phyloP scores from a whole-genome alignment of 2,329 filamentous ascomycete species.

The Alternaria tenuissima region DNA sequence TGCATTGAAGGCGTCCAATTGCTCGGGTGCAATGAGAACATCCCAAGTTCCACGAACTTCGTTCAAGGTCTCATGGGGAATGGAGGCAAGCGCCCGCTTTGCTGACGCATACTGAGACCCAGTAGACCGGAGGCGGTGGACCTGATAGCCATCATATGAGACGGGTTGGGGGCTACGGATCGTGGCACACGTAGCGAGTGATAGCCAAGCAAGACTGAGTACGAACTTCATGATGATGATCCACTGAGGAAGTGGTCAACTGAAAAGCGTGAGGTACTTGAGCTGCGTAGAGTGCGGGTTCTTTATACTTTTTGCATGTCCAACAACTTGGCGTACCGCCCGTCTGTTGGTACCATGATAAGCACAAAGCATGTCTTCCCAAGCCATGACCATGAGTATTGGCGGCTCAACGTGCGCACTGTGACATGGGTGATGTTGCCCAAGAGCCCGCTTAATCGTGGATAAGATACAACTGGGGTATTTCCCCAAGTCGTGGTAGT shows the following conservation, averaged over 20 bases:
- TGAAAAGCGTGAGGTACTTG: not conserved
- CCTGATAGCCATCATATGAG: constrained; percentile 54
- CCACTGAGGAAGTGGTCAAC: not conserved
- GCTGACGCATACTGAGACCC: constrained; percentile 42
- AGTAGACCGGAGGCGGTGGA: constrained; percentile 50
- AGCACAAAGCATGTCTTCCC: not conserved
- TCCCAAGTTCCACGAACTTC: constrained; percentile 50
- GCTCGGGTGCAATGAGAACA: constrained; percentile 53
- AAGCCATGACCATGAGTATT: constrained; percentile 9
- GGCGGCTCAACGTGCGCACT: constrained; percentile 14
- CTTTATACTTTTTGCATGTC: constrained; percentile 13
- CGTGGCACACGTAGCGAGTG: constrained; percentile 26
- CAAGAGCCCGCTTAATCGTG: constrained; percentile 14
- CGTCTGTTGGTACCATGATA: constrained; percentile 5
- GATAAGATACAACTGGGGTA: constrained; percentile 11
- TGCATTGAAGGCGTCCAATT: constrained; percentile 52
- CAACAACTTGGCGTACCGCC: not conserved
- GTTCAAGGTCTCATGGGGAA: constrained; percentile 52
- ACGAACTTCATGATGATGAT: constrained; percentile 25
- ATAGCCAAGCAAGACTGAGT: constrained; percentile 22
- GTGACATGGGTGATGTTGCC: constrained; percentile 11
- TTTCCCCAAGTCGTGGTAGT: constrained; percentile 16
- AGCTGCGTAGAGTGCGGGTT: not conserved
- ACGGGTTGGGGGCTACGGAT: constrained; percentile 33
- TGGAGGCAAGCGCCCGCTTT: constrained; percentile 44